phyloP scores from a whole-genome alignment of 768 basidiomycete genomes.

The Brasilioporus rufonigricans region DNA sequence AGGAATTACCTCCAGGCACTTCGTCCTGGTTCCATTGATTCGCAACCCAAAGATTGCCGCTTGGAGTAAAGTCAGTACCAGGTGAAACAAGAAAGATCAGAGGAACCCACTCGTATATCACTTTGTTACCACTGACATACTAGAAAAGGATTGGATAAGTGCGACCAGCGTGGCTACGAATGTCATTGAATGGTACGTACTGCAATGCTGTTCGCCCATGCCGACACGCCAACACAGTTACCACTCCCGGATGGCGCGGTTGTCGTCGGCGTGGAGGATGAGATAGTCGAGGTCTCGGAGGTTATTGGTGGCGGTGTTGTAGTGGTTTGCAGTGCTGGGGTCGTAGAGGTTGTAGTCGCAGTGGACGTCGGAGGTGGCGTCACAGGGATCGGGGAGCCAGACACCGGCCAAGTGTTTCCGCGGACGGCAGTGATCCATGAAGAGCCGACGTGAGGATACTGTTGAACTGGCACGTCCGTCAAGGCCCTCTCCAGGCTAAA shows the following conservation, averaged over 20 bases:
- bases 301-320: too few species aligned
- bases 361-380: too few species aligned
- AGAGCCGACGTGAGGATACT: constrained; percentile 27
- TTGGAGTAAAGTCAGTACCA: neutral
- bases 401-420: constrained; percentile 31
- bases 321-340: neutral
- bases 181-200: neutral
- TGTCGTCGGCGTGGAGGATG: neutral
- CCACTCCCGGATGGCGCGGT: neutral
- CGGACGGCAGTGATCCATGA: constrained; percentile 40
- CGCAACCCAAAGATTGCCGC: neutral
- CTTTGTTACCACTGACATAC: neutral
- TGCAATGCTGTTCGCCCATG: neutral
- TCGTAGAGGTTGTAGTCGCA: neutral
- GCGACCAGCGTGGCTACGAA: too few species aligned
- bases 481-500: too few species aligned
- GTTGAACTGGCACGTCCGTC: neutral
- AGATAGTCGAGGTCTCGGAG: too few species aligned
- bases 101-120: neutral
- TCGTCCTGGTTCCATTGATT: neutral
- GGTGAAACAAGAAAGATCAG: neutral
- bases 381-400: neutral
- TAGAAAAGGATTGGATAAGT: neutral
- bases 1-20: neutral
- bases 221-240: neutral